Base-by-base conservation (phyloP, 306 rosid genomes). In the Rosa rugosa region DNA sequence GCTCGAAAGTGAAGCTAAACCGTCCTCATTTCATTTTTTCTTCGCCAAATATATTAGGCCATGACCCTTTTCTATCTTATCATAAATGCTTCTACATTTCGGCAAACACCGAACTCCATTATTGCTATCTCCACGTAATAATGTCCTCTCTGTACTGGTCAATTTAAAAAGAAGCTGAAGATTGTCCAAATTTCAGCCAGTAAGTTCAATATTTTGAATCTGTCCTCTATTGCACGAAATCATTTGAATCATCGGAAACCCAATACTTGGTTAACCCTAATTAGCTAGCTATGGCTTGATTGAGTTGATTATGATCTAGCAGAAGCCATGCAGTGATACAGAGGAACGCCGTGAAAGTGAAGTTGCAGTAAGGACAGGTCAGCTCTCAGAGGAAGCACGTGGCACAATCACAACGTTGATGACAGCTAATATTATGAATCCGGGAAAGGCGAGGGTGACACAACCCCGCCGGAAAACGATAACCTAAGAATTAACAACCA, bases 391-490 rank as follows among this genome's bases (percentile, higher is more conserved):
- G 31, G 72, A 83, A 79, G 77, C 73, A 92, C 89, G 92, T 92
- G 97, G 83, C 97, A 46, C 13, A 5, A 42, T 71, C 65, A 44
- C 13, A 4, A 36, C 18, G 79, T 81, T 45, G 65, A 17, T 78
- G 83, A 89, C 96, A 90, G 90, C 96, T 92, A 82, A 83, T 89
- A 60, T 80, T 89, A 60, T 80, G 84, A 86, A 80, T 73, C 84
- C 87, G 77, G 77, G 75, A 44, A 87, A 87, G 85, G 56, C 56
- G 22, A 75, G 62, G 64, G 77, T 78, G 25, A 72, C 88, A 78
- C 84, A 80, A 87, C 82, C 79, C 84, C 77, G 78, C 84, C 59
- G 73, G 89, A 89, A 87, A 92, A 77, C 45, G 86, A 85, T 81
- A 67, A 76, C 82, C 78, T 12, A n/a, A 18, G 13, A 34, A 47